Conservation (phyloP, 176 grass and related monocot genomes). For the Aegilops bicornis region DNA sequence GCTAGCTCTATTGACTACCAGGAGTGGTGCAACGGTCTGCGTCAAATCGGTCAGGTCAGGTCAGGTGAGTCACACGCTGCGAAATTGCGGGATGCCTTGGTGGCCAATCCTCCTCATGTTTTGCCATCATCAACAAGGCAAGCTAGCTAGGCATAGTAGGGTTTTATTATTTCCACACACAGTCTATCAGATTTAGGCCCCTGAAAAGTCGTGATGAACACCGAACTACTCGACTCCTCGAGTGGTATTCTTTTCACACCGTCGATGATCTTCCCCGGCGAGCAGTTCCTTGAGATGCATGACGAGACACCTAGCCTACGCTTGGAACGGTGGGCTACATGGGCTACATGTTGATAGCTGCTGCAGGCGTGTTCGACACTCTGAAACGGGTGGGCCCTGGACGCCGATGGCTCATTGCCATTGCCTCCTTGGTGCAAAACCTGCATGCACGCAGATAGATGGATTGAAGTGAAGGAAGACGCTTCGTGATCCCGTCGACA, state of each 20-base stretch:
- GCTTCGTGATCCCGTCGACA: too few relatives aligned
- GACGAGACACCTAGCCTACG: not conserved
- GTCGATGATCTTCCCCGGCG: not conserved
- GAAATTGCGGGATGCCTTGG: not conserved
- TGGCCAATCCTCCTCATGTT: not conserved
- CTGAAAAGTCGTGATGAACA: too few relatives aligned
- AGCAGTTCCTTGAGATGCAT: not conserved
- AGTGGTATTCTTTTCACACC: too few relatives aligned
- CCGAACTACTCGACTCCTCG: too few relatives aligned
- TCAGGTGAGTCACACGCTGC: not conserved
- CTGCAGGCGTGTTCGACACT: not conserved
- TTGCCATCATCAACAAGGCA: not conserved
- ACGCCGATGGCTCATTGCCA: not conserved
- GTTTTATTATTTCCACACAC: not conserved
- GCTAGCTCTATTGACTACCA: not conserved
- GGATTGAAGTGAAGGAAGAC: too few relatives aligned
- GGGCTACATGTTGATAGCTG: not conserved
- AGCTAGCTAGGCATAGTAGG: too few relatives aligned
- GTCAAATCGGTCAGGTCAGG: not conserved
- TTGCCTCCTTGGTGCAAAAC: not conserved
- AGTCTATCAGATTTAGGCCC: not conserved
- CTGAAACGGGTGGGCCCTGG: too few relatives aligned
- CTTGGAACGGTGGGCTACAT: not conserved
- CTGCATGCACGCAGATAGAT: not conserved
- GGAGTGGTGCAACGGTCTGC: not conserved